phyloP scores from a whole-genome alignment of 2,329 filamentous ascomycete genomes.

The Sclerotinia nivalis region DNA sequence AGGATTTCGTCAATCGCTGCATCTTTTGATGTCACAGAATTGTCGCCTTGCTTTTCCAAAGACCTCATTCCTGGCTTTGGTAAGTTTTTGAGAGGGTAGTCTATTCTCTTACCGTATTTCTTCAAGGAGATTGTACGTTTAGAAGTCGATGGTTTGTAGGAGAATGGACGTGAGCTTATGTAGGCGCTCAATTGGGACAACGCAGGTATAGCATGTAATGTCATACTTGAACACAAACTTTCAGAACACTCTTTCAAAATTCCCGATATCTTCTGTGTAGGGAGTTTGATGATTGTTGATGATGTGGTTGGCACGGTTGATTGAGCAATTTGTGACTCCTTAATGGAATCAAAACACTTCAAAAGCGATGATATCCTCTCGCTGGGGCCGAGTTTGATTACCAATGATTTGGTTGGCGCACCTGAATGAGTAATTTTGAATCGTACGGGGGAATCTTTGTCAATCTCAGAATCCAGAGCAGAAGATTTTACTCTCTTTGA shows the following conservation, averaged over 20 bases:
- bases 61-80: too few species aligned
- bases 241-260: constrained; percentile 5
- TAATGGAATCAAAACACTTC: not conserved
- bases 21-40: not conserved
- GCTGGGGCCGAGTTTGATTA: not conserved
- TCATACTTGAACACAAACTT: not conserved
- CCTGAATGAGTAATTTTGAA: not conserved
- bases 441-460: not conserved
- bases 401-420: not conserved
- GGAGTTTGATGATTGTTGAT: not conserved
- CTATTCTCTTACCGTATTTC: not conserved
- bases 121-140: not conserved
- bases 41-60: not conserved
- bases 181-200: constrained; percentile 6
- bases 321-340: not conserved
- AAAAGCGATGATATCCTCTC: not conserved
- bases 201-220: constrained; percentile 1
- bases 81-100: too few species aligned
- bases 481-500: not conserved
- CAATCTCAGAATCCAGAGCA: not conserved
- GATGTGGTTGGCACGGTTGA: too few species aligned
- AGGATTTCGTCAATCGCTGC: not conserved
- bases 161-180: constrained; percentile 3
- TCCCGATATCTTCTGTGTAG: not conserved
- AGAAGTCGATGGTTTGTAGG: not conserved